Base-by-base conservation (phyloP, 257 asterid species). In the Solanum neorickii region DNA sequence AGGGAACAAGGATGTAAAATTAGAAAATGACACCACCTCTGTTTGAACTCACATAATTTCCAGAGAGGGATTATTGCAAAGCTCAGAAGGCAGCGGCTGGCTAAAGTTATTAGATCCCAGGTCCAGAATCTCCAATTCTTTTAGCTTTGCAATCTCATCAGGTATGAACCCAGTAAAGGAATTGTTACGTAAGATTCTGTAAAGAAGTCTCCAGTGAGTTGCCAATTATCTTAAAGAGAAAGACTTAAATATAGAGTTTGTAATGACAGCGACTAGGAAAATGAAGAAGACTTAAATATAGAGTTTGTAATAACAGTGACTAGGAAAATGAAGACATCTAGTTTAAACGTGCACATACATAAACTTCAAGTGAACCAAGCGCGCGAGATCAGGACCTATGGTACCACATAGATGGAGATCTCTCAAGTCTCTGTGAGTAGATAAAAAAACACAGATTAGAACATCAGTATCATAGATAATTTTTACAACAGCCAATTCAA, bases 81-180 rank as follows among this genome's bases (percentile, higher is more conserved):
- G 91, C 27, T 89, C 87, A 52, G 87, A 83, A 18, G 99, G 97
- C 88, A 95, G 89, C 74, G 91, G 93, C 88, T 95, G 98, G n/a
- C 93, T 94, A 87, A 97, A 93, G 93, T 95, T 93, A 87, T 97
- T 97, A 86, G 82, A 90, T 78, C 98, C 95, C 88, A 97, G 88
- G 91, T 97, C 98, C 88, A 97, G 89, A 88, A 94, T 92, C 89
- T 97, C 94, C 89, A 97, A 86, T 66, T 91, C 93, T 83, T 92
- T 93, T 70, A 97, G 89, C 86, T 88, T 88, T 60, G 89, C 88
- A 77, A 97, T 91, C 87, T 93, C 95, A 27, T 90, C 91, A 16
- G 99, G 99, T 74, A 97, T 89, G 89, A 83, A 84, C 66, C 98
- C 99, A 21, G 91, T 92, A 89, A 97, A 97, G 13, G 98, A 95